A percentile compares a stretch with the other conserved stretches of the same genome.
phyloP scores from a whole-genome alignment of 306 rosid species.

The Quercus wislizeni region DNA sequence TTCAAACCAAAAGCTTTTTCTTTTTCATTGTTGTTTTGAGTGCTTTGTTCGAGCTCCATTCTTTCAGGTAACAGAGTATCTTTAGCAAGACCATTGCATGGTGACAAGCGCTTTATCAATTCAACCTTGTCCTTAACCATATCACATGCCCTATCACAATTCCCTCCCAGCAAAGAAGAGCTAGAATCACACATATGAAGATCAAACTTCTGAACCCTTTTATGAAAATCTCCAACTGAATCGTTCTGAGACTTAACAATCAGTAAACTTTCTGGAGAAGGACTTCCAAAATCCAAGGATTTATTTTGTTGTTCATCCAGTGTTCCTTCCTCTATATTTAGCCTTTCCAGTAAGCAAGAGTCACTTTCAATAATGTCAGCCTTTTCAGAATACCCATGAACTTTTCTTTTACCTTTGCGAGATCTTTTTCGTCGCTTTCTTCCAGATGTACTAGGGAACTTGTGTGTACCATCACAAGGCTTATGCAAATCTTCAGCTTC shows the following conservation, averaged over 20 bases:
- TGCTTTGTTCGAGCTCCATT: neutral
- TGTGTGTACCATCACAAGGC: conserved; percentile 21
- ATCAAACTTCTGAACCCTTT: neutral
- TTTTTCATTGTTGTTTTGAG: conserved; percentile 14
- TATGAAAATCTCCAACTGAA: neutral
- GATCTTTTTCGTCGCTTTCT: neutral
- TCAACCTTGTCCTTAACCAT: conserved; percentile 7
- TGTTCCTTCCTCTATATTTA: conserved; percentile 24
- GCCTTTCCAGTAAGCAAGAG: conserved; percentile 20
- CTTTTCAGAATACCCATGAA: conserved; percentile 19
- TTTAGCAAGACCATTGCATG: conserved; percentile 14
- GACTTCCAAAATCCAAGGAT: neutral
- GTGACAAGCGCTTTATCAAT: conserved; percentile 10
- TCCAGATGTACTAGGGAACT: conserved; percentile 7
- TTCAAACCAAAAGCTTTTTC: conserved; percentile 9
- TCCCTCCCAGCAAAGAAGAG: neutral
- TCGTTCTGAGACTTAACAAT: neutral
- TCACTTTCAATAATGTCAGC: conserved; percentile 13
- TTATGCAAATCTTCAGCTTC: conserved; percentile 37
- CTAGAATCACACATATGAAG: neutral
- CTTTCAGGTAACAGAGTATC: conserved; percentile 11
- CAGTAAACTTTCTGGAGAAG: neutral
- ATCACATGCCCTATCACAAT: neutral
- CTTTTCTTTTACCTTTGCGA: conserved; percentile 6
- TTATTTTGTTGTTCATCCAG: conserved; percentile 13